Conservation (phyloP, 1,284 basidiomycete species). For the Filobasidium uniguttulatum region DNA sequence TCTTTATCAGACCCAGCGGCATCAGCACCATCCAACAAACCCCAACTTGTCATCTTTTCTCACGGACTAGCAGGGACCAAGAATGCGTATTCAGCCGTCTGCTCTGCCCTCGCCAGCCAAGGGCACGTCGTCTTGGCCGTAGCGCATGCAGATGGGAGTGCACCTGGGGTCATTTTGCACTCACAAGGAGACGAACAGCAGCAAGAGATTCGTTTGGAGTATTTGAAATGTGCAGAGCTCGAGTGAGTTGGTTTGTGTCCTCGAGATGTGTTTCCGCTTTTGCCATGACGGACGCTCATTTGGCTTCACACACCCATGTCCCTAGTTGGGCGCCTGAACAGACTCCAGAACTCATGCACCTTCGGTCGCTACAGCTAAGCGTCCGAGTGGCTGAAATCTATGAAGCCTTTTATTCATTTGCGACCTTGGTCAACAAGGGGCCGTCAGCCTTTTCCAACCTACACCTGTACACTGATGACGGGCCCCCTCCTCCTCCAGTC, state of each 20-base stretch:
- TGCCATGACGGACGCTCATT: background rate
- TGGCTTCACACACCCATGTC: background rate
- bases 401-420: slow-evolving; percentile 40
- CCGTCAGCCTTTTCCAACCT: background rate
- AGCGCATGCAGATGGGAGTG: slow-evolving; percentile 64
- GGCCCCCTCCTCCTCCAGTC: slow-evolving; percentile 1
- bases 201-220: slow-evolving; percentile 26
- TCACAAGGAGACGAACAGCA: slow-evolving; percentile 4
- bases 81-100: slow-evolving; percentile 49
- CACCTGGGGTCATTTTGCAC: slow-evolving; percentile 39
- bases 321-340: slow-evolving; percentile 19
- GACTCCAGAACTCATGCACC: slow-evolving; percentile 32
- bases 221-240: slow-evolving; percentile 44
- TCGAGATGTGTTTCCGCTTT: no score
- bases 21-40: slow-evolving; percentile 23
- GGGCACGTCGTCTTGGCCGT: slow-evolving; percentile 62
- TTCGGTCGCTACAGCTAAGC: slow-evolving; percentile 51
- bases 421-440: slow-evolving; percentile 14
- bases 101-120: slow-evolving; percentile 52
- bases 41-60: slow-evolving; percentile 64
- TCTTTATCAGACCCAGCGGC: slow-evolving; percentile 1
- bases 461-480: slow-evolving; percentile 17
- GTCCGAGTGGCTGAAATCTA: slow-evolving; percentile 55
- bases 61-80: slow-evolving; percentile 65
- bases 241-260: slow-evolving; percentile 37